Evolutionary conservation across 2,329 filamentous ascomycete species (phyloP).

Genomic region (Bisporella sp.): DNA sequence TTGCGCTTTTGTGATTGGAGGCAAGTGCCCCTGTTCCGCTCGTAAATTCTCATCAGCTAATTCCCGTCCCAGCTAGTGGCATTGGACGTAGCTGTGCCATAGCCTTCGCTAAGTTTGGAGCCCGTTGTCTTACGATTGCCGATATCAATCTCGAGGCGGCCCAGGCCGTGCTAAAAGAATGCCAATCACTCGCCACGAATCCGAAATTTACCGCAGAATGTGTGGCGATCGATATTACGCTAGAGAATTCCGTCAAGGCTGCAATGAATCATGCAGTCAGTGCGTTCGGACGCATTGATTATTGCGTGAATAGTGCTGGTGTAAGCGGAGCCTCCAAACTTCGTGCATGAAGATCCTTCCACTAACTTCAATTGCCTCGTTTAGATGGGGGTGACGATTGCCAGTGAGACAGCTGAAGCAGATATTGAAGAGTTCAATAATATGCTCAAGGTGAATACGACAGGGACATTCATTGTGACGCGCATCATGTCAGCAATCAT

Average conservation of each 20-base stretch:
- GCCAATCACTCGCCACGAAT: not conserved
- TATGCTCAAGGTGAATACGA: constrained; percentile 4
- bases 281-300: constrained; percentile 9
- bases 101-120: constrained; percentile 4
- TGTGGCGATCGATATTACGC: constrained; percentile 2
- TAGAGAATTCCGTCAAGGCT: not conserved
- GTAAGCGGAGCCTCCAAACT: not conserved
- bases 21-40: not conserved
- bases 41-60: too few relatives aligned
- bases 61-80: not conserved
- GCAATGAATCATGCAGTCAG: not conserved
- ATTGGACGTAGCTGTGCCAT: constrained; percentile 6
- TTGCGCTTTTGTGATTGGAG: constrained; percentile 1
- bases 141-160: constrained; percentile 5
- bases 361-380: too few relatives aligned
- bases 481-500: not conserved
- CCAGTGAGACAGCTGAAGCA: constrained; percentile 1
- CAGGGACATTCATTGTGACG: constrained; percentile 5
- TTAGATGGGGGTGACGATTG: constrained; percentile 4
- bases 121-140: constrained; percentile 1
- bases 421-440: constrained; percentile 5
- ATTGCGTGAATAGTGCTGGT: constrained; percentile 8
- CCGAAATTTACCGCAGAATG: not conserved
- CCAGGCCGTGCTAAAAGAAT: not conserved
- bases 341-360: too few relatives aligned